A percentile compares a stretch with the other conserved stretches of the same genome.
Conservation (phyloP, 2,329 filamentous ascomycete species). For the Ophiostoma tasmaniense region DNA sequence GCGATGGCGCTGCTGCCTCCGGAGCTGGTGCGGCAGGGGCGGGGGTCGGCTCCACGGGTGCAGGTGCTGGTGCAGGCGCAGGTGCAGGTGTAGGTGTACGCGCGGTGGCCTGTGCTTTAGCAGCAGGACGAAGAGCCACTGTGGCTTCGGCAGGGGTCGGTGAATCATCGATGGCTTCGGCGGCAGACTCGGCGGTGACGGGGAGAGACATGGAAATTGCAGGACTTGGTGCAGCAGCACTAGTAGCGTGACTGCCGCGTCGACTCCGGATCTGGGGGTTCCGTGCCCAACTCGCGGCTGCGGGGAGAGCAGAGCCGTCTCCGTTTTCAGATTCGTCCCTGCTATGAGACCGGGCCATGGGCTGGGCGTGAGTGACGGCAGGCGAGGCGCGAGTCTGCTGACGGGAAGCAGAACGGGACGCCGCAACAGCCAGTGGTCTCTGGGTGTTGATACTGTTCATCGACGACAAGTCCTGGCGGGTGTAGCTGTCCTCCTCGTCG, state of each 20-base stretch:
- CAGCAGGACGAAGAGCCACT: not conserved
- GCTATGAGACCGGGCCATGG: slow-evolving; percentile 69
- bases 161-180: slow-evolving; percentile 36
- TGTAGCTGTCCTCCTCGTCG: slow-evolving; percentile 97
- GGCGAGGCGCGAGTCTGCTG: slow-evolving; percentile 37
- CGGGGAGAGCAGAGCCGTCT: slow-evolving; percentile 87
- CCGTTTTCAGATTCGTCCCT: slow-evolving; percentile 65
- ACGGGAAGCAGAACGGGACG: slow-evolving; percentile 45
- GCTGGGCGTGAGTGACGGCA: slow-evolving; percentile 33
- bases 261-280: slow-evolving; percentile 58
- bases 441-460: slow-evolving; percentile 86
- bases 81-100: not conserved
- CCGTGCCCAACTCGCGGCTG: slow-evolving; percentile 87
- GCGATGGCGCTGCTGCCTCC: not conserved
- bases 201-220: slow-evolving; percentile 56
- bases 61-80: not conserved
- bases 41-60: not conserved
- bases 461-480: slow-evolving; percentile 84
- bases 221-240: slow-evolving; percentile 73
- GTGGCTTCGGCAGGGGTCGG: slow-evolving; percentile 27
- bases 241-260: slow-evolving; percentile 71
- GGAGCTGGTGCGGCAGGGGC: not conserved
- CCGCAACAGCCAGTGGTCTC: slow-evolving; percentile 49
- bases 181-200: slow-evolving; percentile 41
- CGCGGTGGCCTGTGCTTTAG: not conserved